These are phyloP conservation scores for Trichoderma orchidacearum DNA, from an alignment of 495 filamentous ascomycete genomes.

Conservation along the genomic window DNA sequence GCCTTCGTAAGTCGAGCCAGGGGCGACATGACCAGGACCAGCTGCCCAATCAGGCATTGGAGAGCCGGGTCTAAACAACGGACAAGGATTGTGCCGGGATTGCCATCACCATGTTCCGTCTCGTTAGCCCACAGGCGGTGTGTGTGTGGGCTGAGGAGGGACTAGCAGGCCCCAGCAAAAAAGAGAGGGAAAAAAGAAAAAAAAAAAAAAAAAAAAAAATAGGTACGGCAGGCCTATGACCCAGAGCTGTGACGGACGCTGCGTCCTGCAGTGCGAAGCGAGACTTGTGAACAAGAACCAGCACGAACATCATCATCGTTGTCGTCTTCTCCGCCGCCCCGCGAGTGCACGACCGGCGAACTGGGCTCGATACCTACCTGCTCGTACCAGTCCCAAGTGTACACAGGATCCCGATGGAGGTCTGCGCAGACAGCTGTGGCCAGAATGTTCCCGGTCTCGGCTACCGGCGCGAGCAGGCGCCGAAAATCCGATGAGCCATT, in stretches of 20 bases:
- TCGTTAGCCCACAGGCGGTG: constrained; percentile 15
- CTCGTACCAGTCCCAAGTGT: too few relatives aligned
- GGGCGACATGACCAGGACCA: constrained; percentile 13
- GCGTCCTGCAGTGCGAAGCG: background rate
- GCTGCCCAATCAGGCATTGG: constrained; percentile 30
- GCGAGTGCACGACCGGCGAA: too few relatives aligned
- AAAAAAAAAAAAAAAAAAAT: background rate
- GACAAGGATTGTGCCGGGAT: constrained; percentile 10
- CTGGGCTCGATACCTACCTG: too few relatives aligned
- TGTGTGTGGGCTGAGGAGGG: constrained; percentile 7
- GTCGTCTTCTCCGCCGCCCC: background rate
- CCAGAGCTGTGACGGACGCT: background rate
- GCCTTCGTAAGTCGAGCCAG: constrained; percentile 8
- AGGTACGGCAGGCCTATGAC: background rate
- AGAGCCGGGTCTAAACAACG: constrained; percentile 29
- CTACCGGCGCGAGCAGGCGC: background rate
- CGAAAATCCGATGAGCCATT: background rate
- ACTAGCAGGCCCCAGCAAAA: too few relatives aligned
- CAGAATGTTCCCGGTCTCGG: background rate
- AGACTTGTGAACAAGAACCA: background rate
- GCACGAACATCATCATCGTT: background rate
- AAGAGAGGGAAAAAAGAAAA: too few relatives aligned
- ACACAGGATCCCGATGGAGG: too few relatives aligned
- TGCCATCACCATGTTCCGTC: constrained; percentile 2
- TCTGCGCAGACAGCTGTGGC: background rate